Evolutionary conservation across 2,329 filamentous ascomycete genomes (phyloP).

Genomic region (Arthrocladium fulminans): DNA sequence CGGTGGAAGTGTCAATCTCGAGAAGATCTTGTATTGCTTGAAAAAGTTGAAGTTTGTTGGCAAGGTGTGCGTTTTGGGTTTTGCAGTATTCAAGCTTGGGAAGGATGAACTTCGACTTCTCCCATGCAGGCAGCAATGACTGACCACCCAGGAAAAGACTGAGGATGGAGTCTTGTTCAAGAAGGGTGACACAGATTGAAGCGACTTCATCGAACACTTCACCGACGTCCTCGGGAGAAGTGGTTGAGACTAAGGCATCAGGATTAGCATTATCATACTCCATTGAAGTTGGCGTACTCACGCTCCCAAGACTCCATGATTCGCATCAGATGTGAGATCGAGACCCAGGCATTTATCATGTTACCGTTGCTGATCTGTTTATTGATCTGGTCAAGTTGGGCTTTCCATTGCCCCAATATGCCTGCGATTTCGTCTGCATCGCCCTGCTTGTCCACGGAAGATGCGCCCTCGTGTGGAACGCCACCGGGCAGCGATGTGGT

Average conservation of each 20-base stretch:
- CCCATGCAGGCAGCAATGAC: not conserved
- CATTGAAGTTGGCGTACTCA: not conserved
- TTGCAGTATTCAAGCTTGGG: constrained; percentile 1
- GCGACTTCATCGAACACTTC: not conserved
- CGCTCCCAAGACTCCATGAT: not conserved
- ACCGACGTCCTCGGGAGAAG: not conserved
- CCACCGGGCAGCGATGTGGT: not conserved
- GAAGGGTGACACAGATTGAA: not conserved
- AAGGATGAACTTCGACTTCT: constrained; percentile 1
- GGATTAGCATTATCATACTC: not conserved
- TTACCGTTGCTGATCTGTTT: not conserved
- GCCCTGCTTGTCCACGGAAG: not conserved
- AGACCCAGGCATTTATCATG: not conserved
- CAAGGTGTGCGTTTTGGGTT: not conserved
- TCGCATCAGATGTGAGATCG: not conserved
- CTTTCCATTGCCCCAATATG: not conserved
- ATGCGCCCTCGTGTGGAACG: not conserved
- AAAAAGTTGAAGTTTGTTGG: constrained; percentile 3
- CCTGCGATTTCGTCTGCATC: not conserved
- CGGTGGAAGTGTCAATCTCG: constrained; percentile 1
- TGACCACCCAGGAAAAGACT: constrained; percentile 8
- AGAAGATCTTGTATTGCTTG: not conserved
- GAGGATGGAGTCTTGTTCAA: constrained; percentile 1
- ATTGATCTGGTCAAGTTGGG: not conserved
- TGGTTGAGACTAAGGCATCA: not conserved